Evolutionary conservation across 805 yeast species (phyloP).

Genomic region (Ogataea pignaliae): DNA sequence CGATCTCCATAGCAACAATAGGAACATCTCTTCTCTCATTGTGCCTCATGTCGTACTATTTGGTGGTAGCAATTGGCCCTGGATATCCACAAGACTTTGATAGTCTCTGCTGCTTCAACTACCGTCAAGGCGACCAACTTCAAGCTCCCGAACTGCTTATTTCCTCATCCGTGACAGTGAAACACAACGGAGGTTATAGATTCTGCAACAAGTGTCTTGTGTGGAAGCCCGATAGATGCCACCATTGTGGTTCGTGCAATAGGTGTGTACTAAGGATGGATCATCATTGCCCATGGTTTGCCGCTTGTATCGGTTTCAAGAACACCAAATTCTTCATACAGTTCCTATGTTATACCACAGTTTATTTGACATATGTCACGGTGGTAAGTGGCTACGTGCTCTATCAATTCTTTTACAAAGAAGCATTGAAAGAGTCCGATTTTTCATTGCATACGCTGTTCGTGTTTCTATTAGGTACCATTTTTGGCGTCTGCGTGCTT

Average conservation of each 20-base stretch:
- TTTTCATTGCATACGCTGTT: slow-evolving; percentile 58
- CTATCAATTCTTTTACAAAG: slow-evolving; percentile 42
- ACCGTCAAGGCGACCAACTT: slow-evolving; percentile 15
- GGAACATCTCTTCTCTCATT: slow-evolving; percentile 31
- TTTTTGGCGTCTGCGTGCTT: slow-evolving; percentile 51
- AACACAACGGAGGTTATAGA: slow-evolving; percentile 61
- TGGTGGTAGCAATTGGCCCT: slow-evolving; percentile 49
- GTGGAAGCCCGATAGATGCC: slow-evolving; percentile 60
- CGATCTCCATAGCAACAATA: slow-evolving; percentile 20
- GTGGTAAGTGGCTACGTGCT: slow-evolving; percentile 38
- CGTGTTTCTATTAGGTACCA: slow-evolving; percentile 49
- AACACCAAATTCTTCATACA: slow-evolving; percentile 82
- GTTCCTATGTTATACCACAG: slow-evolving; percentile 52
- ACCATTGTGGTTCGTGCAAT: slow-evolving; percentile 50
- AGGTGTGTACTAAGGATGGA: slow-evolving; percentile 50
- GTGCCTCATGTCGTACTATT: slow-evolving; percentile 47
- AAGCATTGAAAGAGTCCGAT: slow-evolving; percentile 23
- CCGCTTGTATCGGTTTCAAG: slow-evolving; percentile 76
- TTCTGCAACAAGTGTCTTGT: slow-evolving; percentile 47
- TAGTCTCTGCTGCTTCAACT: slow-evolving; percentile 29
- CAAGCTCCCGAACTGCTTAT: slow-evolving; percentile 40
- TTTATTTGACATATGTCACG: slow-evolving; percentile 42
- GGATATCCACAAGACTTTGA: slow-evolving; percentile 63
- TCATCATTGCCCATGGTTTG: slow-evolving; percentile 86
- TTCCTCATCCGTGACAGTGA: slow-evolving; percentile 40